These are phyloP conservation scores for Microbotryum silenes-acaulis DNA, from an alignment of 1,284 basidiomycete species.

Conservation along the genomic window DNA sequence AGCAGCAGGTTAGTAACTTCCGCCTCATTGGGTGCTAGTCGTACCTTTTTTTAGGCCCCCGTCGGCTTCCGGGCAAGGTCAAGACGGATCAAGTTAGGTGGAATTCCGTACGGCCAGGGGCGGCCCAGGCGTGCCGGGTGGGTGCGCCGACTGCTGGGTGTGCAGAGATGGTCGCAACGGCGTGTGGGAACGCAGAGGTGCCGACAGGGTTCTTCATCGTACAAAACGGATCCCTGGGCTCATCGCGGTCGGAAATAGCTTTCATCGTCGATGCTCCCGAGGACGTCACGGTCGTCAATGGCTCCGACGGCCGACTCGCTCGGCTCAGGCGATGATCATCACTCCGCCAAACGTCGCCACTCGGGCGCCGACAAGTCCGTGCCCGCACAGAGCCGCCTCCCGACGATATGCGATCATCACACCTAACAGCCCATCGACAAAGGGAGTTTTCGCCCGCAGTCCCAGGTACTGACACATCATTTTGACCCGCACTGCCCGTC, in stretches of 20 bases:
- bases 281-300: not conserved
- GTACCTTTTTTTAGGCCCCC: not conserved
- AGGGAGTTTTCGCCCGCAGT: not conserved
- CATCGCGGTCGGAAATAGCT: too few species aligned
- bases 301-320: not conserved
- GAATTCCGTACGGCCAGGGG: too few species aligned
- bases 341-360: not conserved
- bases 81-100: not conserved
- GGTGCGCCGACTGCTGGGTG: too few species aligned
- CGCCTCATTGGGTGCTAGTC: not conserved
- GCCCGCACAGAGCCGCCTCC: not conserved
- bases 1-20: conserved; percentile 15
- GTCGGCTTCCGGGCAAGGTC: not conserved
- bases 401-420: not conserved
- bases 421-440: not conserved
- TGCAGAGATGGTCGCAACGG: too few species aligned
- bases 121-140: too few species aligned
- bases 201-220: too few species aligned
- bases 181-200: too few species aligned
- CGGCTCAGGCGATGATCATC: not conserved
- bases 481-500: not conserved
- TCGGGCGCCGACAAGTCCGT: not conserved
- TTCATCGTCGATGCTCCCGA: not conserved
- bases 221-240: too few species aligned
- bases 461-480: not conserved